Evolutionary conservation across 2,329 filamentous ascomycete genomes (phyloP).

Genomic region (Teratosphaeria pseudoeucalypti): DNA sequence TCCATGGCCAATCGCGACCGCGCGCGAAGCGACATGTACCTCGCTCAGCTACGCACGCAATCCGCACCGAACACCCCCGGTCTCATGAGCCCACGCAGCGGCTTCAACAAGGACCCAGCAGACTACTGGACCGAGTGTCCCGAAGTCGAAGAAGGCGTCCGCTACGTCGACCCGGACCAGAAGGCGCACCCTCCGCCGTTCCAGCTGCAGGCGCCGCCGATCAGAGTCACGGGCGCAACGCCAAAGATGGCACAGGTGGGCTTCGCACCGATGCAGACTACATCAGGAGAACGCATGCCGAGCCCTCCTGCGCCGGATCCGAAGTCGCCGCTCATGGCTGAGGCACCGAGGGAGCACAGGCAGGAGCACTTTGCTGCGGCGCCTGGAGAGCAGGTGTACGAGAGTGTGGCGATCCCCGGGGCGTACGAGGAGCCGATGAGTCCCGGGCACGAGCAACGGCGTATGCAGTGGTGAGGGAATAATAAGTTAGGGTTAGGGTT

Average conservation of each 20-base stretch:
- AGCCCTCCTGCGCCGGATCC: conserved; percentile 25
- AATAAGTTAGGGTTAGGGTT: background rate
- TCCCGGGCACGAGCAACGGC: conserved; percentile 2
- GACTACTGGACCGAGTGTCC: conserved; percentile 31
- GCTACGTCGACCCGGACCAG: conserved; percentile 48
- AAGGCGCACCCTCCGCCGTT: conserved; percentile 46
- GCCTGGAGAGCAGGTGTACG: conserved; percentile 75
- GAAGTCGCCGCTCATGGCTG: conserved; percentile 28
- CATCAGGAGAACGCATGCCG: conserved; percentile 9
- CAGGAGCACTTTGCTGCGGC: conserved; percentile 56
- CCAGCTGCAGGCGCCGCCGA: conserved; percentile 75
- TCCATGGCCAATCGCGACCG: conserved; percentile 94
- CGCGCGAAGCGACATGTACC: conserved; percentile 88
- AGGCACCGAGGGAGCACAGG: conserved; percentile 34
- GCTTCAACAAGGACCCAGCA: conserved; percentile 34
- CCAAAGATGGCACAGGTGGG: conserved; percentile 55
- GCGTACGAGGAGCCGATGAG: conserved; percentile 47
- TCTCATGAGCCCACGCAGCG: conserved; percentile 53
- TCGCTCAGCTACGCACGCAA: conserved; percentile 57
- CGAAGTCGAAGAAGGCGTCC: conserved; percentile 34
- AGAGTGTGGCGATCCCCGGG: conserved; percentile 76
- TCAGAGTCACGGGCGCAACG: conserved; percentile 66
- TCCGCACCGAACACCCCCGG: conserved; percentile 85
- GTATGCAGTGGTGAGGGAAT: background rate
- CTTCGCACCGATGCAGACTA: conserved; percentile 42